Evolutionary conservation across 257 asterid genomes (phyloP), one percentile per base, ranked within the genome.

Genomic region (Cruciata laevipes): DNA sequence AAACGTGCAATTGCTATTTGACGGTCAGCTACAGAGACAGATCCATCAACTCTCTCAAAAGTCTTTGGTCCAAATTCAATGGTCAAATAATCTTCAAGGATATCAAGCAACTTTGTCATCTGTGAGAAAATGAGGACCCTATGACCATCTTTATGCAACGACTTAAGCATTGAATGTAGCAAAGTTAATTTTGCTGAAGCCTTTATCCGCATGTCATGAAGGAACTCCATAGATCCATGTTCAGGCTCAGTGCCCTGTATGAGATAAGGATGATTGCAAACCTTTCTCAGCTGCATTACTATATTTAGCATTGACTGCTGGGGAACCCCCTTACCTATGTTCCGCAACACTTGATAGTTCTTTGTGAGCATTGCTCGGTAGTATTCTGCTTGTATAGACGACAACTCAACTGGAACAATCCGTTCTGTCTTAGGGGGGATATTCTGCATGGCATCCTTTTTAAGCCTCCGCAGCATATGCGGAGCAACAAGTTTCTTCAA

Each of bases 191-290:
- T 94, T 33, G 95, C 96, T 32, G 99, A 94, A 79, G 99, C 99
- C 82, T 90, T 94, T 75, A 94, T 90, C 72, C 97, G 81, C 99
- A 90, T 94, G 79, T 94, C 99, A 61, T 94, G 99, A 65, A 94
- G 96, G 81, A 90, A 91, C 57, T 89, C 92, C 56, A 83, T 64
- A 4, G 96, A 85, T 16, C 96, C 99, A 21, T 85, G 79, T 69
- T 90, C 99, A 66, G 99, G 99, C 78, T 90, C 97, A 27, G 99
- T 94, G 68, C 99, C 99, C 13, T 91, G 96, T 31, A 94, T 90
- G 61, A 94, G 96, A 82, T 94, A 94, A 65, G 99, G 99, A 81
- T 94, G 99, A 75, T 94, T 94, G 84, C 99, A 94, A 62, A 94
- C 95, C 79, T 94, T 94, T 77, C 97, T 80, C 55, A 94, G 77